Evolutionary conservation across 805 yeast species (phyloP).

Genomic region (Candida insectorum): DNA sequence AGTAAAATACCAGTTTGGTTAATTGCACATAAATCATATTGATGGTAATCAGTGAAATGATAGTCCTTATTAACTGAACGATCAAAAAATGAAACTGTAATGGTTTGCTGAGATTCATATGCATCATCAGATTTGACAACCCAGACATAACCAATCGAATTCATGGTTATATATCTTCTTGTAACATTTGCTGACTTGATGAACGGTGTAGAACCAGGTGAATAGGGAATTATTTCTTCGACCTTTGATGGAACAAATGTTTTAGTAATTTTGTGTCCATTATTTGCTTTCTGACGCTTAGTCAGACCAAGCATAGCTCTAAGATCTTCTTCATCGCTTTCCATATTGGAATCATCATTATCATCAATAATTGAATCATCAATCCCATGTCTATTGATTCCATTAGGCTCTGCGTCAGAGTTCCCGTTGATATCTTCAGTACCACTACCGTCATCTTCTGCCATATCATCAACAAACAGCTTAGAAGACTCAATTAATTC

Average conservation of each 20-base stretch:
- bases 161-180: slow-evolving; percentile 78
- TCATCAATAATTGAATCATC: slow-evolving; percentile 44
- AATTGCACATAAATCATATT: slow-evolving; percentile 73
- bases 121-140: slow-evolving; percentile 45
- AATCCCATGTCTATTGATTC: slow-evolving; percentile 10
- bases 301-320: slow-evolving; percentile 12
- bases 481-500: slow-evolving; percentile 8
- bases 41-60: slow-evolving; percentile 73
- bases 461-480: slow-evolving; percentile 6
- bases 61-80: slow-evolving; percentile 71
- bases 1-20: slow-evolving; percentile 64
- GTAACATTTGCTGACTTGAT: slow-evolving; percentile 31
- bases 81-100: slow-evolving; percentile 89
- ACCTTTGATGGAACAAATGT: not conserved
- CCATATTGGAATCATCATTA: slow-evolving; percentile 47
- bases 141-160: slow-evolving; percentile 78
- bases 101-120: slow-evolving; percentile 44
- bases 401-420: slow-evolving; percentile 10
- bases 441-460: slow-evolving; percentile 12
- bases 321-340: slow-evolving; percentile 14
- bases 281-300: slow-evolving; percentile 21
- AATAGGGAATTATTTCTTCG: slow-evolving; percentile 55
- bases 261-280: slow-evolving; percentile 1
- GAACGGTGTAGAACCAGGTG: slow-evolving; percentile 82
- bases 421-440: slow-evolving; percentile 9